Conservation (phyloP, 371 early-diverging fungal species). For the Conidiobolus incongruus region DNA sequence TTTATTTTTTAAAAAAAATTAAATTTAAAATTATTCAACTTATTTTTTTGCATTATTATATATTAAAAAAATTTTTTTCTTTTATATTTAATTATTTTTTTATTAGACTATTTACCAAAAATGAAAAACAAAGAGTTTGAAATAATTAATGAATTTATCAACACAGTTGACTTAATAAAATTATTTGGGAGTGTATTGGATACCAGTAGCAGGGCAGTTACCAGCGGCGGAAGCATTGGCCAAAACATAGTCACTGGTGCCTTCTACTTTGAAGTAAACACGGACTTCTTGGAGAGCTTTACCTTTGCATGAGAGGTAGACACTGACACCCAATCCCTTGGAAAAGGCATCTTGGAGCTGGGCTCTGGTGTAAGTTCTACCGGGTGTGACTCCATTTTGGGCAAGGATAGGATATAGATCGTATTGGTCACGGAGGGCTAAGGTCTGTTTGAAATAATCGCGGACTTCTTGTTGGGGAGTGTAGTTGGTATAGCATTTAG, state of each 20-base stretch:
- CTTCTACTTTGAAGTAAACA: constrained; percentile 12
- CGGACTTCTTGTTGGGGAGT: constrained; percentile 20
- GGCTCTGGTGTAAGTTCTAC: constrained; percentile 18
- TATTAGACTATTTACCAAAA: too few species aligned
- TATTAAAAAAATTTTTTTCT: too few species aligned
- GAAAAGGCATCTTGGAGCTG: constrained; percentile 25
- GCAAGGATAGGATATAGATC: constrained; percentile 29
- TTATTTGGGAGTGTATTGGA: background rate
- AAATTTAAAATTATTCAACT: too few species aligned
- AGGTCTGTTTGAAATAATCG: constrained; percentile 24
- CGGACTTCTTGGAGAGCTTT: constrained; percentile 15
- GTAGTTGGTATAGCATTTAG: constrained; percentile 20
- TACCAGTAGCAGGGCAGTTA: background rate
- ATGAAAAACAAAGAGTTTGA: too few species aligned
- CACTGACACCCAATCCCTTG: constrained; percentile 17
- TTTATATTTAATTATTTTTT: too few species aligned
- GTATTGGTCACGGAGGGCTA: constrained; percentile 23
- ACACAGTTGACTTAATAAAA: too few species aligned
- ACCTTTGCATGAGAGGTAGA: constrained; percentile 15
- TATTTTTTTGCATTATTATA: too few species aligned
- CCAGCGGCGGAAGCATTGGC: background rate
- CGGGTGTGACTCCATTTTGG: constrained; percentile 32
- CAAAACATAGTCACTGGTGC: constrained; percentile 8
- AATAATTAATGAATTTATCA: too few species aligned
- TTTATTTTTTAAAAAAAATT: too few species aligned